These are phyloP conservation scores for Mycena filopes DNA, from an alignment of 768 basidiomycete genomes.

Conservation along the genomic window DNA sequence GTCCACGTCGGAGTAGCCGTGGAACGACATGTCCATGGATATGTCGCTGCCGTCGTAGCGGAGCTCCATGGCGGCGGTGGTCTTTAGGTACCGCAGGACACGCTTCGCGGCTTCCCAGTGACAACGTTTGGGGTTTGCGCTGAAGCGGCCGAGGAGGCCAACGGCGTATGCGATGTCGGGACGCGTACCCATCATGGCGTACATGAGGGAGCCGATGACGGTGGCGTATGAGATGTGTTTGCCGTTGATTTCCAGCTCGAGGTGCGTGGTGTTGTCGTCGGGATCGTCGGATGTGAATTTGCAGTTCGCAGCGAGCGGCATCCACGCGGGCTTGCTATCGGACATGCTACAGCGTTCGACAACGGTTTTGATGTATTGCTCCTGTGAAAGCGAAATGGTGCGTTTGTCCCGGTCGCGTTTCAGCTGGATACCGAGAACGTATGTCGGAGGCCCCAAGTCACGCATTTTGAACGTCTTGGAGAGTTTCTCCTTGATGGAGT, in stretches of 20 bases:
- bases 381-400: not conserved
- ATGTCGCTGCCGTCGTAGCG: not conserved
- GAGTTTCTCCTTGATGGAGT: not conserved
- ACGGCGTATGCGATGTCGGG: not conserved
- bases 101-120: not conserved
- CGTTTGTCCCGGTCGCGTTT: not conserved
- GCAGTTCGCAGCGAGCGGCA: not conserved
- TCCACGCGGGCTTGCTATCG: not conserved
- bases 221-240: not conserved
- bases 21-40: not conserved
- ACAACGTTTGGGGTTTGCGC: not conserved
- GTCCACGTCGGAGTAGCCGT: not conserved
- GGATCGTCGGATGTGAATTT: not conserved
- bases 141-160: not conserved
- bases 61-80: not conserved
- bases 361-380: not conserved
- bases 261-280: not conserved
- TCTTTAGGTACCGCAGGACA: not conserved
- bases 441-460: not conserved
- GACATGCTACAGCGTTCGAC: not conserved
- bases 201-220: not conserved
- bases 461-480: slow-evolving; percentile 1
- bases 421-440: not conserved
- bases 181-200: not conserved
- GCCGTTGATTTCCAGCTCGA: not conserved